phyloP scores from a whole-genome alignment of 2,329 filamentous ascomycete species.

The Peltaster fructicola region DNA sequence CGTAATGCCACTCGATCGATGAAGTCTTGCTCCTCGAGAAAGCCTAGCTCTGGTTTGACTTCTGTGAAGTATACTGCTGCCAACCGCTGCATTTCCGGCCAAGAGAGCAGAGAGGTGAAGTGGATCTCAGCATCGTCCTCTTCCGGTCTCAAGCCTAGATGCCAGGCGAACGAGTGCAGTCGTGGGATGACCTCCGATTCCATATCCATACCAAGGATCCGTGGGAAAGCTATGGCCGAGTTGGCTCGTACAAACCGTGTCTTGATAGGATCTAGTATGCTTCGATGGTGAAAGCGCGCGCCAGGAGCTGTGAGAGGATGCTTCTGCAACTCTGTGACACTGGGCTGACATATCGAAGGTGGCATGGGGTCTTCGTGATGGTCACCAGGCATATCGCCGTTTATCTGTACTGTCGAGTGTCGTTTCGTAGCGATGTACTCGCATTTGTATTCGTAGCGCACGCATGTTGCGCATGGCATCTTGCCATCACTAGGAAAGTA shows the following conservation, averaged over 20 bases:
- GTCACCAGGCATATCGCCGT: slow-evolving; percentile 14
- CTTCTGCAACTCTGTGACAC: slow-evolving; percentile 15
- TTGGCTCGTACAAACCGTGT: slow-evolving; percentile 19
- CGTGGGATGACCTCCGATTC: slow-evolving; percentile 36
- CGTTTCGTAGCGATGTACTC: slow-evolving; percentile 17
- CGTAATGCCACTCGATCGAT: slow-evolving; percentile 13
- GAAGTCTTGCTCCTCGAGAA: slow-evolving; percentile 23
- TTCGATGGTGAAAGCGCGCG: slow-evolving; percentile 19
- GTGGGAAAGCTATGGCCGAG: slow-evolving; percentile 35
- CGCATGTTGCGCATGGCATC: slow-evolving; percentile 17
- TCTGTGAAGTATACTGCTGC: slow-evolving; percentile 33
- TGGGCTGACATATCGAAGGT: no score
- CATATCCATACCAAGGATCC: slow-evolving; percentile 34
- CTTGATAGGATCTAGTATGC: slow-evolving; percentile 19
- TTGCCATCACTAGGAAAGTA: slow-evolving; percentile 11
- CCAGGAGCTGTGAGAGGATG: slow-evolving; percentile 19
- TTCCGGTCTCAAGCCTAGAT: slow-evolving; percentile 21
- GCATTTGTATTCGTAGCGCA: slow-evolving; percentile 20
- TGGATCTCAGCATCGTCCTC: slow-evolving; percentile 11
- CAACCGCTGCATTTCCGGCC: slow-evolving; percentile 15
- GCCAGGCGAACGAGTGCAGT: slow-evolving; percentile 38
- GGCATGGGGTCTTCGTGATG: no score
- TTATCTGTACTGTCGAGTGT: slow-evolving; percentile 8
- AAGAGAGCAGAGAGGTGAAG: slow-evolving; percentile 14
- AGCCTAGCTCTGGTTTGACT: slow-evolving; percentile 35